Base-by-base conservation (phyloP, 371 early-diverging fungal genomes). In the Vairimorpha apis region DNA sequence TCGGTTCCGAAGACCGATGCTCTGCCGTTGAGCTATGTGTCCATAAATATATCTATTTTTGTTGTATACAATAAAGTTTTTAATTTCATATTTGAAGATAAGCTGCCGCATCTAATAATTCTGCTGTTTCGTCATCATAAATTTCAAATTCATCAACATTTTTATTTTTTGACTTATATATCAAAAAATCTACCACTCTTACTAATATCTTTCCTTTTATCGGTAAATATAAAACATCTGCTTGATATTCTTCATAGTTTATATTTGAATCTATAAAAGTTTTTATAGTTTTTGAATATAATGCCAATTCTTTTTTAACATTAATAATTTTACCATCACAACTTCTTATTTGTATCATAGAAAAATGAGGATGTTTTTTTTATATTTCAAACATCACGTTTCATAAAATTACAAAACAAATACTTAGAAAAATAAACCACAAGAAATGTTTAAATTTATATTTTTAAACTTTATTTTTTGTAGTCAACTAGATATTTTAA, bases 71-170 rank as follows among this genome's bases (percentile, higher is more conserved):
- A 56, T 4, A 10, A n/a, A n/a, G n/a, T n/a, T 49, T 58, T 30
- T 18, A 53, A 23, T 69, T 72, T 29, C 72, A 83, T 43, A 83
- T 71, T 72, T 76, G 62, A 32, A 83, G 60, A 70, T 81, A 83
- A 18, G 73, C 59, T 41, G 81, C 79, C 30, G 77, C 79, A 65
- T 81, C 81, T 13, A 83, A 51, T n/a, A 83, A 49, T 35, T 83
- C 81, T 29, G 77, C 25, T 12, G 79, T 67, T 65, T 83, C 83
- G 5, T 67, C 65, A 49, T 81, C 81, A 25, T 53, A 30, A 25
- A 83, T 72, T 53, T 66, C 67, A 70, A 80, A 83, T 33, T 83
- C 83, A 29, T 73, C 59, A 8, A 35, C 49, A 47, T 32, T 51
- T 23, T 64, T 53, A 44, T 68, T 65, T 14, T 38, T 53, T 29